Base-by-base conservation (phyloP, 441 rosid genomes). In the Gossypium aridum region DNA sequence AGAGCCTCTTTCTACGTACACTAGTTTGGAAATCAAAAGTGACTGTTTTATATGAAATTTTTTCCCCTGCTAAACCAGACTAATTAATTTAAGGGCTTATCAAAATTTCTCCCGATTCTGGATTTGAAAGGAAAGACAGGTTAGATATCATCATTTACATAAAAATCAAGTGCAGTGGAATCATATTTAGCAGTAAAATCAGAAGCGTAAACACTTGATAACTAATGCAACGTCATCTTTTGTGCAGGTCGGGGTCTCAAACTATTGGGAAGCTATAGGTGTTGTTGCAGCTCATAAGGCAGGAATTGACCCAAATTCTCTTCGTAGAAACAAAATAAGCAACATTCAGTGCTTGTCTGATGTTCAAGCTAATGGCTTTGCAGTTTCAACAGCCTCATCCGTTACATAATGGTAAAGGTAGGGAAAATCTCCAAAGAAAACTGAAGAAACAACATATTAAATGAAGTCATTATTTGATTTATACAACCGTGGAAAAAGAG, bases 181-280 rank as follows among this genome's bases (percentile, higher is more conserved):
- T 23, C 37, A 67, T 47, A 23, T 0, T 2, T 14, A 23, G 14
- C 9, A 7, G 49, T 5, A 14, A 47, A 45, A 14, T 23, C 28
- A 6, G 16, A 23, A 3, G 71, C 1, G 2, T 23, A 23, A 67
- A 23, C 20, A 23, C 59, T 67, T 26, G 14, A n/a, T 51, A 51
- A 68, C 39, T 17, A 25, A 7, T n/a, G 23, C 43, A 25, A 25
- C 26, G 75, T 26, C 45, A 71, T 69, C 62, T 37, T n/a, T 79
- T 26, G 4, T 83, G 82, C 89, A 87, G 93, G 64, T 89, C 51
- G 82, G 47, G 68, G 93, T 85, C 53, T 76, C 88, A 47, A 89
- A 89, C 78, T 86, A 89, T 55, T 89, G 93, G 91, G 91, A 89
- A 83, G 93, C 93, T 2, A 77, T 87, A 25, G 93, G 93, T 47